A percentile compares a stretch with the other conserved stretches of the same genome.
These are phyloP conservation scores for Lippia alba DNA, from an alignment of 305 asterid genomes.

Conservation along the genomic window DNA sequence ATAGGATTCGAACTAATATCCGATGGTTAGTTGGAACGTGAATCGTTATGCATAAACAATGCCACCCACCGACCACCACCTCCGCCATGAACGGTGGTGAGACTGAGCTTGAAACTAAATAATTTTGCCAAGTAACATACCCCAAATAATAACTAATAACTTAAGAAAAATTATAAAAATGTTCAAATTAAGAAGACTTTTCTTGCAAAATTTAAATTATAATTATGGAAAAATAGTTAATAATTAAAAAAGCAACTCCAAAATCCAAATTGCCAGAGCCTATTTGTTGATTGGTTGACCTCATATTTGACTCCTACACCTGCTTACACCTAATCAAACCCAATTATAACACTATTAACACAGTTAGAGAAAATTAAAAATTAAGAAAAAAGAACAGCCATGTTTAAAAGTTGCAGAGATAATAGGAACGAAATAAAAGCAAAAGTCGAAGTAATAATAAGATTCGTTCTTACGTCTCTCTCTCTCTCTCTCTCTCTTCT, in stretches of 20 bases:
- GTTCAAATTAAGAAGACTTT: no score
- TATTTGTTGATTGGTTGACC: constrained; percentile 29
- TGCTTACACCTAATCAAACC: constrained; percentile 38
- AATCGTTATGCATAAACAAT: no score
- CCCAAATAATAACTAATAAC: no score
- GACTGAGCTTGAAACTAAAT: not conserved
- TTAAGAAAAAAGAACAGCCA: not conserved
- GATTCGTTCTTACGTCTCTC: constrained; percentile 51
- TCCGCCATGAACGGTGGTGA: not conserved
- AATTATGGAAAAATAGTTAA: no score
- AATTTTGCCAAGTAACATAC: not conserved
- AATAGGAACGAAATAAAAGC: not conserved
- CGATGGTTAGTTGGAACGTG: no score
- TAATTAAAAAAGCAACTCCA: no score
- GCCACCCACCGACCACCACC: not conserved
- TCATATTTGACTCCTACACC: constrained; percentile 26
- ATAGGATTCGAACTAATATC: no score
- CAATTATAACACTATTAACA: constrained; percentile 7
- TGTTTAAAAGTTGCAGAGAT: constrained; percentile 29
- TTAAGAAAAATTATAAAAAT: no score
- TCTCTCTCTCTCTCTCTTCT: constrained; percentile 31
- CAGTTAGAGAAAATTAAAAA: not conserved
- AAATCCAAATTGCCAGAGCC: not conserved
- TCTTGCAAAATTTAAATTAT: no score
- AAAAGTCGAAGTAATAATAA: constrained; percentile 23